phyloP scores from a whole-genome alignment of 2,329 filamentous ascomycete species.

The Geosmithia morbida region DNA sequence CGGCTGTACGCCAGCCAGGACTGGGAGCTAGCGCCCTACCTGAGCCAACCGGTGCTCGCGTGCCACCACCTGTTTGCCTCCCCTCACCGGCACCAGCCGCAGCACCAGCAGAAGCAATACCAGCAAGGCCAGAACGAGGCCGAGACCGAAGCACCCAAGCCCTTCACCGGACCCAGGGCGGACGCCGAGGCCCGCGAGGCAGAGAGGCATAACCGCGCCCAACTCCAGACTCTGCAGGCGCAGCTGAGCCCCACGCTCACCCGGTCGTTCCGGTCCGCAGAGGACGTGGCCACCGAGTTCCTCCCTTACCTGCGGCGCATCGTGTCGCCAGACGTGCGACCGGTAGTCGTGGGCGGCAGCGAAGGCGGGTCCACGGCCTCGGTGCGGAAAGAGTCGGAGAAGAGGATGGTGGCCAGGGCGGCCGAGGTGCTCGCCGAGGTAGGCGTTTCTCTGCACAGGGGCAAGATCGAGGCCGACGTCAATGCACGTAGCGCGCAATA shows the following conservation, averaged over 20 bases:
- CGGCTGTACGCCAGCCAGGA: slow-evolving; percentile 74
- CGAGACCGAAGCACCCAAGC: slow-evolving; percentile 37
- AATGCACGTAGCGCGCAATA: slow-evolving; percentile 49
- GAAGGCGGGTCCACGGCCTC: slow-evolving; percentile 54
- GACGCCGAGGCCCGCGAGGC: slow-evolving; percentile 72
- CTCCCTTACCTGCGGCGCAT: slow-evolving; percentile 75
- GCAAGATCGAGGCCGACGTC: slow-evolving; percentile 59
- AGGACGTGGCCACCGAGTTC: slow-evolving; percentile 67
- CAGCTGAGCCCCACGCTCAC: slow-evolving; percentile 57
- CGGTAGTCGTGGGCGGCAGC: slow-evolving; percentile 65
- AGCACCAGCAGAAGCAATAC: slow-evolving; percentile 28
- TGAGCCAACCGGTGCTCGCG: slow-evolving; percentile 73
- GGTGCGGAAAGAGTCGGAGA: slow-evolving; percentile 77
- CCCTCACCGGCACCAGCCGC: slow-evolving; percentile 33
- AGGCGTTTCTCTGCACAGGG: slow-evolving; percentile 67
- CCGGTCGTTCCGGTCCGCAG: slow-evolving; percentile 64
- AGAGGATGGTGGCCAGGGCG: slow-evolving; percentile 63
- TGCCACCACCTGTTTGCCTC: slow-evolving; percentile 88
- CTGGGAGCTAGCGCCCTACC: slow-evolving; percentile 82
- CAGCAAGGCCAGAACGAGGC: slow-evolving; percentile 27
- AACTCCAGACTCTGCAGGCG: slow-evolving; percentile 59
- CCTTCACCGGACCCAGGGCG: slow-evolving; percentile 71
- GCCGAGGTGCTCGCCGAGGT: slow-evolving; percentile 73
- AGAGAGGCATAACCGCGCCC: slow-evolving; percentile 61
- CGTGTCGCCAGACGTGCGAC: slow-evolving; percentile 79